Conservation (phyloP, 106 monocot species). For the Agapanthus africanus region DNA sequence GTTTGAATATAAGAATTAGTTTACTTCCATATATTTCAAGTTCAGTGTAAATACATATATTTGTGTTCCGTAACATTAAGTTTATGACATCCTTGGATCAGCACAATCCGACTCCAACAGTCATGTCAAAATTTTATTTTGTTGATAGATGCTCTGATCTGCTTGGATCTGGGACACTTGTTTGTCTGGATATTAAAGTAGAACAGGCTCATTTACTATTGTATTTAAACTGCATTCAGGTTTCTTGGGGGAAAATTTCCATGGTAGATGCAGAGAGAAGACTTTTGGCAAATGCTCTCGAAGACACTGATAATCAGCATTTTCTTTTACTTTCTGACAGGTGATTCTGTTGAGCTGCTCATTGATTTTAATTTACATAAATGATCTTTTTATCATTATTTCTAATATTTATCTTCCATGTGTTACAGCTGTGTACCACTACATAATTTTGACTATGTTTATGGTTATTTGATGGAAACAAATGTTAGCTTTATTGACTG, state of each 20-base stretch:
- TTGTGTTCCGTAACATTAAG: neutral
- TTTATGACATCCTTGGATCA: neutral
- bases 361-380: neutral
- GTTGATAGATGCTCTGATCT: neutral
- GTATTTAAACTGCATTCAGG: conserved; percentile 34
- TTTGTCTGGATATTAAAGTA: conserved; percentile 3
- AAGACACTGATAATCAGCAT: conserved; percentile 84
- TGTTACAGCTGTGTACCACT: conserved; percentile 82
- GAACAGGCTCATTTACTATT: neutral
- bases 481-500: conserved; percentile 94
- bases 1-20: neutral
- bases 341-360: conserved; percentile 25
- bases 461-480: conserved; percentile 80
- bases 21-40: conserved; percentile 1
- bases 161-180: conserved; percentile 6
- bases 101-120: neutral
- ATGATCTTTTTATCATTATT: neutral
- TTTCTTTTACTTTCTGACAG: conserved; percentile 97
- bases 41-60: neutral
- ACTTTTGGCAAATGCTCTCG: conserved; percentile 77
- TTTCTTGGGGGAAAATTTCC: conserved; percentile 78
- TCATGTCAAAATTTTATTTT: neutral
- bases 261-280: conserved; percentile 96
- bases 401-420: conserved; percentile 16
- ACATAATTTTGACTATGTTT: conserved; percentile 83